Percentiles rank a stretch among this genome's conserved stretches.
Evolutionary conservation across 345 rosid species (phyloP).

Genomic region (Draba incana): DNA sequence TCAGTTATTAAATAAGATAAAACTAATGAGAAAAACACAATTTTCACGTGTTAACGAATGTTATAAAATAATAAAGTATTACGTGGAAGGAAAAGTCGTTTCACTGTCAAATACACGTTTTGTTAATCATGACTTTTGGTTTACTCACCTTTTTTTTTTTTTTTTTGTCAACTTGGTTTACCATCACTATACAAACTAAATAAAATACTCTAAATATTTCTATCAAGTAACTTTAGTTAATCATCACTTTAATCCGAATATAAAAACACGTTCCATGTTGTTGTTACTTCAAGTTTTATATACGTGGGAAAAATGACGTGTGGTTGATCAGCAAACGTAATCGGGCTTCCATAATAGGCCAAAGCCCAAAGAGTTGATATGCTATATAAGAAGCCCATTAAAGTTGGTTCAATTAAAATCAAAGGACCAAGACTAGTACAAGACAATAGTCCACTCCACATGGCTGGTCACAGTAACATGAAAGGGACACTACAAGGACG

Average conservation of each 20-base stretch:
- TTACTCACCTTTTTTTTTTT: too few species aligned
- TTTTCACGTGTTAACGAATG: slow-evolving; percentile 28
- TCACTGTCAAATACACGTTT: slow-evolving; percentile 33
- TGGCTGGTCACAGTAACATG: slow-evolving; percentile 23
- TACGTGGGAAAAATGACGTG: neutral
- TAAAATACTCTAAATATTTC: neutral
- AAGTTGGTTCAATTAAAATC: neutral
- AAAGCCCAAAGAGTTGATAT: neutral
- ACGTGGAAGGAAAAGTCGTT: slow-evolving; percentile 17
- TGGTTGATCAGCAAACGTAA: neutral
- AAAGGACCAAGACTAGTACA: slow-evolving; percentile 14
- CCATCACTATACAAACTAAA: slow-evolving; percentile 1
- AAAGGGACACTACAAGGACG: slow-evolving; percentile 17
- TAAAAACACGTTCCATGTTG: neutral
- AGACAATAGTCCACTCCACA: slow-evolving; percentile 22
- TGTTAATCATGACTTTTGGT: slow-evolving; percentile 26
- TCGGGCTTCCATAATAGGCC: neutral
- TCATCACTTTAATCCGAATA: neutral
- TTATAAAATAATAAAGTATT: slow-evolving; percentile 1
- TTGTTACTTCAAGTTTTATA: too few species aligned
- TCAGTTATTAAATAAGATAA: neutral
- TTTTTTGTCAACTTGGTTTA: too few species aligned
- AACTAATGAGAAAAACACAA: slow-evolving; percentile 15
- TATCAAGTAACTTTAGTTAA: neutral
- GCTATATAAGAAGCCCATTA: slow-evolving; percentile 11